Percentiles rank a stretch among this genome's conserved stretches.
These are phyloP conservation scores for Monilinia vaccinii-corymbosi DNA, from an alignment of 2,329 filamentous ascomycete species.

Conservation along the genomic window DNA sequence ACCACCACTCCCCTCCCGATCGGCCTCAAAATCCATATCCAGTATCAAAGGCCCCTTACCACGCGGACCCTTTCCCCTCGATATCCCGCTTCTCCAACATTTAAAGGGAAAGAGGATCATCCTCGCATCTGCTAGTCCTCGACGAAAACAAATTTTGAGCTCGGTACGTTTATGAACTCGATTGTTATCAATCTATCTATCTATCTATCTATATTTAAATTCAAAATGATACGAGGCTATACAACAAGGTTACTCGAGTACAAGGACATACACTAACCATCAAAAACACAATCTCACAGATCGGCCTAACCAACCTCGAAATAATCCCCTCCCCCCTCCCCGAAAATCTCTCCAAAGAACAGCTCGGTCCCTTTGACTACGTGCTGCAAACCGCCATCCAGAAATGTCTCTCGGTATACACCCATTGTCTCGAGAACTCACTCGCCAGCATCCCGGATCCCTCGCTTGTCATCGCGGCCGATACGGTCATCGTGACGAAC, in stretches of 20 bases:
- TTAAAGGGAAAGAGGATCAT: slow-evolving; percentile 75
- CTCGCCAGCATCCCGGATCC: slow-evolving; percentile 49
- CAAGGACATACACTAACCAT: too few relatives aligned
- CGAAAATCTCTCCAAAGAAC: slow-evolving; percentile 73
- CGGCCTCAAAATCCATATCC: slow-evolving; percentile 10
- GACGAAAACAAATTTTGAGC: slow-evolving; percentile 71
- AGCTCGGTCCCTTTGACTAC: slow-evolving; percentile 77
- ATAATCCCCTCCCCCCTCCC: slow-evolving; percentile 73
- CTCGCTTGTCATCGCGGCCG: slow-evolving; percentile 77
- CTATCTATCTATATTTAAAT: too few relatives aligned
- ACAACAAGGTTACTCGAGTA: too few relatives aligned
- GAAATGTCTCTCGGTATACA: slow-evolving; percentile 67
- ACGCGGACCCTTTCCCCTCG: slow-evolving; percentile 53
- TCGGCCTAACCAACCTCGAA: slow-evolving; percentile 76
- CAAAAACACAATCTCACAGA: slow-evolving; percentile 34
- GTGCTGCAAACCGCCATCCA: slow-evolving; percentile 76
- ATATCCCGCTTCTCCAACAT: slow-evolving; percentile 68
- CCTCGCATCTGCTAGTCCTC: slow-evolving; percentile 81
- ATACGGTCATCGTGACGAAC: slow-evolving; percentile 77
- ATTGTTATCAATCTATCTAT: background rate
- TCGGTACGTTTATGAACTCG: slow-evolving; percentile 41
- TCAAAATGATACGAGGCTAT: too few relatives aligned
- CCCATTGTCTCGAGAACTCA: slow-evolving; percentile 32
- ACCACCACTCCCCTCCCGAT: slow-evolving; percentile 15
- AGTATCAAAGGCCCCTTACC: slow-evolving; percentile 17